Conservation (phyloP, 371 early-diverging fungal species). For the Mucor lusitanicus region DNA sequence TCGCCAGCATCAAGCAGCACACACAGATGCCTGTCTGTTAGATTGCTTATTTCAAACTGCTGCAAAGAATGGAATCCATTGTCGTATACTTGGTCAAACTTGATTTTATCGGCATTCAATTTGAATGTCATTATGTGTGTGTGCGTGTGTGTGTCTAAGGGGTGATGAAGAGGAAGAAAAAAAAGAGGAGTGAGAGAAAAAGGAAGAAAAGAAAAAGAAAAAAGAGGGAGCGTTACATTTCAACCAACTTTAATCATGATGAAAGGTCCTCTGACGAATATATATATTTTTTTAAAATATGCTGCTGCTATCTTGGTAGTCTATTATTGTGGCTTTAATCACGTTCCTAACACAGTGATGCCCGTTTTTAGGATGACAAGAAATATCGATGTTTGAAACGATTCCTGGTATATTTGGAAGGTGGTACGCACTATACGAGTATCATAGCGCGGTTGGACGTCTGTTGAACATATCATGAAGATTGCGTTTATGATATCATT, state of each 20-base stretch:
- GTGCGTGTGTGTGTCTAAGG: not conserved
- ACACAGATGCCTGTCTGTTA: conserved; percentile 42
- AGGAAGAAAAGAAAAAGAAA: too few species aligned
- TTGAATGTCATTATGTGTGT: not conserved
- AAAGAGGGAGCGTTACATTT: not conserved
- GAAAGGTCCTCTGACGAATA: not conserved
- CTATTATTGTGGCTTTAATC: not conserved
- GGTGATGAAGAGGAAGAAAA: not conserved
- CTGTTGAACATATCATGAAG: too few species aligned
- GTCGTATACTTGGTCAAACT: conserved; percentile 63
- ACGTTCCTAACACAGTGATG: not conserved
- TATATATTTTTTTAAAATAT: not conserved
- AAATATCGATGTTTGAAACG: not conserved
- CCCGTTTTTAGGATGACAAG: not conserved
- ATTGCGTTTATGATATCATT: too few species aligned
- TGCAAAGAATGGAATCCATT: conserved; percentile 77
- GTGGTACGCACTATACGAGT: too few species aligned
- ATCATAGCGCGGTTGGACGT: too few species aligned
- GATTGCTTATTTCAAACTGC: conserved; percentile 66
- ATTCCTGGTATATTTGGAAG: too few species aligned
- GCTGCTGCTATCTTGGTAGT: not conserved
- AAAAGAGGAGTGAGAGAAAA: not conserved
- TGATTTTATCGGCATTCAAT: not conserved
- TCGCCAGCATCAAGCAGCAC: conserved; percentile 67
- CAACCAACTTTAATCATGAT: not conserved